Evolutionary conservation across 164 flowering plant species (phyloP), one percentile per base, ranked within the genome.

Genomic region (Amborella trichopoda): DNA sequence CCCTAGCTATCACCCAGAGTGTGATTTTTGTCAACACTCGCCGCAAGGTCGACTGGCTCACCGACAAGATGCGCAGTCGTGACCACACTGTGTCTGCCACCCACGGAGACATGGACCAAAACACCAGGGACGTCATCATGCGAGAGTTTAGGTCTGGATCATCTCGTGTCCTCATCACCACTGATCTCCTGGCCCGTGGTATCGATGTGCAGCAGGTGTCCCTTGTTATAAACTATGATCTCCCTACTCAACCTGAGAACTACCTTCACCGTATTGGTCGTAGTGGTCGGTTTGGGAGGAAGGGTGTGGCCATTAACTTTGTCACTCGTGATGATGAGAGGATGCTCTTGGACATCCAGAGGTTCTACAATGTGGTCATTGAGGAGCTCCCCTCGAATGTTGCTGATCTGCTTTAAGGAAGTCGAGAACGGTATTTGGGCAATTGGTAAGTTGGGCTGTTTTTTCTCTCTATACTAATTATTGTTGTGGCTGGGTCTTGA

Each of bases 151-250:
- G 94, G 1, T 83, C 94, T 28, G 94, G 94, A 0, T 83, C 94
- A 2, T 83, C 94, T 0, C 81, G 94, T 34, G 94, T 83, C 34
- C 83, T 83, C 45, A 83, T 83, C 52, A 83, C 94, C 42, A 83
- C 94, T 16, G 94, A 83, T 57, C 75, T 83, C 20, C 43, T 83
- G 48, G 94, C 94, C 34, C 85, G 94, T 74, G 94, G 94, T 54
- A 83, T 83, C 46, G 94, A 83, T 73, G 94, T 83, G 21, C 94
- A 83, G 61, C 94, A 83, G 53, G 94, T 84, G 13, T 84, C 94
- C 2, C 82, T 84, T 40, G 94, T 84, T 46, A 84, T 84, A 16
- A 84, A 84, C 54, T 84, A 57, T 52, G 94, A 84, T 62, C 64
- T 84, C 36, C 94, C 94, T 10, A 81, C 94, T 21, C 94, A 84